Conservation (phyloP, 192 early-diverging fungal species). For the Neocallimastix lanati region DNA sequence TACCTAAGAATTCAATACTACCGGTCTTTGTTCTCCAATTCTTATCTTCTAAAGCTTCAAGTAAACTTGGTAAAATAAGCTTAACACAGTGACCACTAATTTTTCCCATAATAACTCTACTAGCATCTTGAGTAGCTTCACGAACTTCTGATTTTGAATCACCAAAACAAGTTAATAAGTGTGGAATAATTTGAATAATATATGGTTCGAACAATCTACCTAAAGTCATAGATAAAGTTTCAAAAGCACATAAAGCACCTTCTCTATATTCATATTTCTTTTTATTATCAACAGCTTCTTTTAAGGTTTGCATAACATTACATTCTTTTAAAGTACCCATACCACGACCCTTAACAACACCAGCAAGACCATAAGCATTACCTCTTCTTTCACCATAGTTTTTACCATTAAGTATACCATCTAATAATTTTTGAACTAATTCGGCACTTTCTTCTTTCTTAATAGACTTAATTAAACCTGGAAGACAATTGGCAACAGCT, state of each 20-base stretch:
- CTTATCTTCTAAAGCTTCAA: slow-evolving; percentile 71
- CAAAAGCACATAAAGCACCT: slow-evolving; percentile 87
- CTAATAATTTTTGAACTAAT: slow-evolving; percentile 44
- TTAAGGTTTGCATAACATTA: slow-evolving; percentile 58
- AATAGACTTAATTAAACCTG: slow-evolving; percentile 66
- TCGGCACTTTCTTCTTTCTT: slow-evolving; percentile 28
- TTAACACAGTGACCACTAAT: slow-evolving; percentile 92
- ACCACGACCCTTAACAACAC: slow-evolving; percentile 78
- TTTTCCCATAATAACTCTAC: slow-evolving; percentile 84
- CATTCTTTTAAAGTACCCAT: slow-evolving; percentile 72
- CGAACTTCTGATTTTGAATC: slow-evolving; percentile 71
- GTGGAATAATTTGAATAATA: slow-evolving; percentile 79
- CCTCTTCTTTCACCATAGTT: slow-evolving; percentile 81
- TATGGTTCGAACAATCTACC: slow-evolving; percentile 83
- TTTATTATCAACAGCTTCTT: slow-evolving; percentile 66
- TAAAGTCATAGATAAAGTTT: slow-evolving; percentile 64
- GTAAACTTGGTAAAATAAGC: slow-evolving; percentile 73
- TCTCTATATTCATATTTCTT: slow-evolving; percentile 53
- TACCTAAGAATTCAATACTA: slow-evolving; percentile 76
- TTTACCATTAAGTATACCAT: slow-evolving; percentile 43
- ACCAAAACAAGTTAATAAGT: slow-evolving; percentile 70
- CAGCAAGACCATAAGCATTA: slow-evolving; percentile 88
- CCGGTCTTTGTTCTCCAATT: slow-evolving; percentile 97
- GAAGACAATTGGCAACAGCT: slow-evolving; percentile 83
- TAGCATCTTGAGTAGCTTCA: slow-evolving; percentile 73